phyloP scores from a whole-genome alignment of 1,284 basidiomycete species.

The Anthracocystis panici-leucophaei region DNA sequence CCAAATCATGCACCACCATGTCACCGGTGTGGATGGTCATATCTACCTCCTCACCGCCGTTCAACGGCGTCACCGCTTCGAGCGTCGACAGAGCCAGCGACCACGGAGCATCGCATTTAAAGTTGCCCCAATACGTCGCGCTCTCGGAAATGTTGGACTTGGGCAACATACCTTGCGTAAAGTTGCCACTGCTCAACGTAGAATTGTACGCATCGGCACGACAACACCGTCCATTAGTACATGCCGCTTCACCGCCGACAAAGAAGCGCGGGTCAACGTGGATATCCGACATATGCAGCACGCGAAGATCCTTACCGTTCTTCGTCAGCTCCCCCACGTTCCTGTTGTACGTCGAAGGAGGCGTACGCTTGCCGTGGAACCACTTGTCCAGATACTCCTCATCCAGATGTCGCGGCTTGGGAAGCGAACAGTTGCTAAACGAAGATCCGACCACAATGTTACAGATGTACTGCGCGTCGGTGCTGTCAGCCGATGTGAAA shows the following conservation, averaged over 20 bases:
- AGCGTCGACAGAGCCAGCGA: constrained; percentile 77
- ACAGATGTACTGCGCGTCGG: constrained; percentile 64
- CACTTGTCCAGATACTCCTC: constrained; percentile 54
- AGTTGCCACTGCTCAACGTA: constrained; percentile 71
- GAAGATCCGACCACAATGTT: constrained; percentile 48
- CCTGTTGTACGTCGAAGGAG: constrained; percentile 31
- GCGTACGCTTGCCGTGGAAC: constrained; percentile 55
- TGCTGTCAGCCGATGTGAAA: constrained; percentile 41
- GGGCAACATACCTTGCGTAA: constrained; percentile 47
- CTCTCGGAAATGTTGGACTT: constrained; percentile 49
- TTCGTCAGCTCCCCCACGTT: constrained; percentile 41
- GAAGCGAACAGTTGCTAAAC: constrained; percentile 50
- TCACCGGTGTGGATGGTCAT: constrained; percentile 82
- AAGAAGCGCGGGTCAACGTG: constrained; percentile 84
- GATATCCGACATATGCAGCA: constrained; percentile 81
- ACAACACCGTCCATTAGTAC: constrained; percentile 80
- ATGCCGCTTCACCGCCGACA: constrained; percentile 80
- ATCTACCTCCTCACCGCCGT: constrained; percentile 76
- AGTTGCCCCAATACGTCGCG: constrained; percentile 67
- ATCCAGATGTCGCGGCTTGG: constrained; percentile 48
- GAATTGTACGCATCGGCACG: constrained; percentile 75
- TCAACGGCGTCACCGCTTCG: constrained; percentile 77
- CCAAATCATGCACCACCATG: constrained; percentile 74
- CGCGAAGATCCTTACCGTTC: constrained; percentile 77
- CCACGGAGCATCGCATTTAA: constrained; percentile 78